Evolutionary conservation across 2,329 filamentous ascomycete genomes (phyloP).

Genomic region (Trichoderma harzianum): DNA sequence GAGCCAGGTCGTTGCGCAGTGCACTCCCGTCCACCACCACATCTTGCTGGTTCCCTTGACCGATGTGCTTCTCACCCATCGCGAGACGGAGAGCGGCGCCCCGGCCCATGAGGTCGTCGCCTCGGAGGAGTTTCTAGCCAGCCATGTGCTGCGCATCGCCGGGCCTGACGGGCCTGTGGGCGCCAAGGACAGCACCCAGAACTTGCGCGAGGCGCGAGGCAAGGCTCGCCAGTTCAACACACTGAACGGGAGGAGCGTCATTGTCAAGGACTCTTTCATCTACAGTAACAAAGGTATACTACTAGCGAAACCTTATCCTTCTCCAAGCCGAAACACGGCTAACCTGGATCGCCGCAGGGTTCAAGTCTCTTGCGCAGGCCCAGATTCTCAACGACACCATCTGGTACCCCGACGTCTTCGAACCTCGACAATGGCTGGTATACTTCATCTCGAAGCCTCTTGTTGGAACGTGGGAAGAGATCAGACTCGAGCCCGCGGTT

Average conservation of each 20-base stretch:
- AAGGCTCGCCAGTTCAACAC: constrained; percentile 95
- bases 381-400: constrained; percentile 79
- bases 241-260: constrained; percentile 88
- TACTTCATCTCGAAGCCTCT: constrained; percentile 93
- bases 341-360: constrained; percentile 56
- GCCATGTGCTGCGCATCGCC: constrained; percentile 90
- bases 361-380: constrained; percentile 86
- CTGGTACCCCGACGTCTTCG: constrained; percentile 85
- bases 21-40: constrained; percentile 85
- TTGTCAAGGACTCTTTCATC: constrained; percentile 87
- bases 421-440: constrained; percentile 89
- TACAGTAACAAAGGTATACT: constrained; percentile 89
- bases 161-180: constrained; percentile 47
- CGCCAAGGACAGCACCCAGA: constrained; percentile 56
- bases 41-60: constrained; percentile 91
- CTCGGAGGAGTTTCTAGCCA: constrained; percentile 92
- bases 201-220: constrained; percentile 78
- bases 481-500: constrained; percentile 65
- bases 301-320: background rate
- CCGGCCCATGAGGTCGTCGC: constrained; percentile 75
- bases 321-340: background rate
- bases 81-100: constrained; percentile 80
- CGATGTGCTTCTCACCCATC: constrained; percentile 82
- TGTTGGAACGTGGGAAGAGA: constrained; percentile 76
- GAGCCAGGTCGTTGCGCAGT: constrained; percentile 88